These are phyloP conservation scores for Microthlaspi erraticum DNA, from an alignment of 345 rosid species.

Conservation along the genomic window DNA sequence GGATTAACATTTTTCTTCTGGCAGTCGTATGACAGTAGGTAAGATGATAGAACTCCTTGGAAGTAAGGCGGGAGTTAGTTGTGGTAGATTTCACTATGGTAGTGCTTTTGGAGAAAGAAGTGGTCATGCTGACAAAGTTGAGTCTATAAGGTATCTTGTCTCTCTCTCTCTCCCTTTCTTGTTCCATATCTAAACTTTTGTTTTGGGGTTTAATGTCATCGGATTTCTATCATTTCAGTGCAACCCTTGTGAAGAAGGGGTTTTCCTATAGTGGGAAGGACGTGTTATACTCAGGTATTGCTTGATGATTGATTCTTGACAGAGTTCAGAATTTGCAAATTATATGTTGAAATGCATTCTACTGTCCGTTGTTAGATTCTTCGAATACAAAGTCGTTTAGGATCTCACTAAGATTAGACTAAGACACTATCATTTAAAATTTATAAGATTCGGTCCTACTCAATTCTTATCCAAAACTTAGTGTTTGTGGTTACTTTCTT, in stretches of 20 bases:
- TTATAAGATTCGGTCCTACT: neutral
- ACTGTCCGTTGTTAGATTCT: slow-evolving; percentile 17
- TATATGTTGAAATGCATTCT: slow-evolving; percentile 15
- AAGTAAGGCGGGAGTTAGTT: slow-evolving; percentile 89
- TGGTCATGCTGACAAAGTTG: slow-evolving; percentile 94
- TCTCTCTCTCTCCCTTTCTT: neutral
- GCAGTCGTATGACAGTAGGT: slow-evolving; percentile 97
- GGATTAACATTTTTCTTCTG: slow-evolving; percentile 35
- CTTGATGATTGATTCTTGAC: slow-evolving; percentile 14
- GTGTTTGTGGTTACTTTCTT: slow-evolving; percentile 11
- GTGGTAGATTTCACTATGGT: slow-evolving; percentile 89
- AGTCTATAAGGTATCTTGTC: slow-evolving; percentile 64
- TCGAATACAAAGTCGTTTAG: slow-evolving; percentile 7
- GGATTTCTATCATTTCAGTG: slow-evolving; percentile 51
- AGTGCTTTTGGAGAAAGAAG: slow-evolving; percentile 97
- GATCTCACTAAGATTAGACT: slow-evolving; percentile 7
- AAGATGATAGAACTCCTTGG: slow-evolving; percentile 99
- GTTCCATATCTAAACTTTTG: slow-evolving; percentile 10
- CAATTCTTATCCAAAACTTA: slow-evolving; percentile 11
- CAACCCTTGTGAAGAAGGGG: slow-evolving; percentile 75
- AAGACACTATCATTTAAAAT: slow-evolving; percentile 8
- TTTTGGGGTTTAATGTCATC: slow-evolving; percentile 17
- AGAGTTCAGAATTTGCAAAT: slow-evolving; percentile 13
- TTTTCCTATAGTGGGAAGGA: slow-evolving; percentile 95
- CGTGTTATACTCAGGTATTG: slow-evolving; percentile 83